Evolutionary conservation across 805 yeast species (phyloP).

Genomic region (Ascoidea tarda): DNA sequence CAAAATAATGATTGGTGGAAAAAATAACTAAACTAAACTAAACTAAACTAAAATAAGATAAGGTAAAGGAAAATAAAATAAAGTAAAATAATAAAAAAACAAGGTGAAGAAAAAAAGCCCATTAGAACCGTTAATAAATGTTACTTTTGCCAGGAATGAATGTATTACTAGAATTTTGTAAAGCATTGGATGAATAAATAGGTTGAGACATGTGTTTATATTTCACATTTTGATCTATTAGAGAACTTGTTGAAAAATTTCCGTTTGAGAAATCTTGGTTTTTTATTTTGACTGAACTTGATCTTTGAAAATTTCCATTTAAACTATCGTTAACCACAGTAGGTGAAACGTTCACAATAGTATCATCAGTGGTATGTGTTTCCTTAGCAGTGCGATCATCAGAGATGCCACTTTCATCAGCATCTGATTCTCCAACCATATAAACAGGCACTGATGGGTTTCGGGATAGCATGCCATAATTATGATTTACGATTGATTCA

Average conservation of each 20-base stretch:
- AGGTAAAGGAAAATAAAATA: not conserved
- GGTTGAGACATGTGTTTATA: not conserved
- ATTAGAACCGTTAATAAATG: not conserved
- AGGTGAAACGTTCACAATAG: not conserved
- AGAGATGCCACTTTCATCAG: not conserved
- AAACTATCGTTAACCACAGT: not conserved
- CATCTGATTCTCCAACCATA: constrained; percentile 1
- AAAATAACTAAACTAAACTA: too few relatives aligned
- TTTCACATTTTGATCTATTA: not conserved
- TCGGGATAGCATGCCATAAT: not conserved
- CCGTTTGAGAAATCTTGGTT: not conserved
- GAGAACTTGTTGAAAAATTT: not conserved
- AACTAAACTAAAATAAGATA: too few relatives aligned
- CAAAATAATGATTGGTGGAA: too few relatives aligned
- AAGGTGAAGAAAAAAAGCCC: not conserved
- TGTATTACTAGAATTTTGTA: not conserved
- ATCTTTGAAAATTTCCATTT: constrained; percentile 1
- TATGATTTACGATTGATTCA: not conserved
- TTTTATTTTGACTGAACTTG: not conserved
- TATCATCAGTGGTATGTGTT: not conserved
- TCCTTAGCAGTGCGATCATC: not conserved
- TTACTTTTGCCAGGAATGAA: not conserved
- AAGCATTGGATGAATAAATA: not conserved
- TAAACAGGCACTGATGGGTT: not conserved
- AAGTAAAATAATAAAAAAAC: not conserved